Evolutionary conservation across 352 stramenopile species (phyloP).

Genomic region (Pythium apleroticum): DNA sequence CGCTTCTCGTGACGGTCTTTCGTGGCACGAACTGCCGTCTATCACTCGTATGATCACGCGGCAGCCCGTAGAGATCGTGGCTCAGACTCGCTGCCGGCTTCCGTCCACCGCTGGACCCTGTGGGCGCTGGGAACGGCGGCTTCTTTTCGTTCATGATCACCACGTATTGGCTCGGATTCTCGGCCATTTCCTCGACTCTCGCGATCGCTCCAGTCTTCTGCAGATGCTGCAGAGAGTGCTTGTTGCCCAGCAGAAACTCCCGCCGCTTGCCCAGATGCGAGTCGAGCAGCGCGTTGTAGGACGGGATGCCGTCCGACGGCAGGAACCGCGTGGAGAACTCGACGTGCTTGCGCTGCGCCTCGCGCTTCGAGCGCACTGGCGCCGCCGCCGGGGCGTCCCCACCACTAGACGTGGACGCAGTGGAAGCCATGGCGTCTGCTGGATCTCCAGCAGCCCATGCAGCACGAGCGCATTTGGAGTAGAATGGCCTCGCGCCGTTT

Average conservation of each 20-base stretch:
- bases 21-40: neutral
- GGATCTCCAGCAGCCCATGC: neutral
- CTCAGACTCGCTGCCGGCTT: constrained; percentile 20
- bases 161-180: constrained; percentile 70
- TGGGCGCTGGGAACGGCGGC: constrained; percentile 5
- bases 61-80: constrained; percentile 1
- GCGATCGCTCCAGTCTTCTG: constrained; percentile 67
- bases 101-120: neutral
- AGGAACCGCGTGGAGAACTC: constrained; percentile 70
- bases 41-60: neutral
- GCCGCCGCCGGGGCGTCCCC: neutral
- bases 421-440: neutral
- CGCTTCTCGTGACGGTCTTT: constrained; percentile 6
- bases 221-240: constrained; percentile 48
- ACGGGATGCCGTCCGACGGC: constrained; percentile 59
- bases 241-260: constrained; percentile 67
- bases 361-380: neutral
- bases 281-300: constrained; percentile 74
- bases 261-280: constrained; percentile 55
- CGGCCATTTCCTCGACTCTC: constrained; percentile 41
- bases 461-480: neutral
- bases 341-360: neutral
- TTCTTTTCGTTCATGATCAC: constrained; percentile 57
- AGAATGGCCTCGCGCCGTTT: neutral
- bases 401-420: neutral